Conservation (phyloP, 163 green algal species). For the Volvox carteri region DNA sequence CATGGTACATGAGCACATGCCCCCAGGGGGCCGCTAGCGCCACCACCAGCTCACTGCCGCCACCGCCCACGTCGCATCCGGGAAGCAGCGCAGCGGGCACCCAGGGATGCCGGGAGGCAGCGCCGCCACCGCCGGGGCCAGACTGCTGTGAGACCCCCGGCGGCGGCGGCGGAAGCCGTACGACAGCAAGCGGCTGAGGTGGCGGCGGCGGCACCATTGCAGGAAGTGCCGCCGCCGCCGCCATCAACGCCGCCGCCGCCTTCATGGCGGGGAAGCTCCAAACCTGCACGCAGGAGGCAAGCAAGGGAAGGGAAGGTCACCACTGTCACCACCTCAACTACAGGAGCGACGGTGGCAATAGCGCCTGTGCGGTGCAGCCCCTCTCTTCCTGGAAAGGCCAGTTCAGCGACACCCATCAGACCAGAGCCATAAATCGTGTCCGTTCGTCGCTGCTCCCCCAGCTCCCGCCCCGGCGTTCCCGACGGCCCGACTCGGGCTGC, state of each 20-base stretch:
- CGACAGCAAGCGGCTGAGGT: neutral
- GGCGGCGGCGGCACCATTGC: neutral
- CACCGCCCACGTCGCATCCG: neutral
- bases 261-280: conserved; percentile 31
- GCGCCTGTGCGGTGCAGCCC: no score
- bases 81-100: conserved; percentile 49
- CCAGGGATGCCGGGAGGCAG: conserved; percentile 15
- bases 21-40: conserved; percentile 42
- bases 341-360: no score
- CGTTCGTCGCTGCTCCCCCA: no score
- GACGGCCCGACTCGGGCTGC: no score
- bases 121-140: neutral
- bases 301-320: no score
- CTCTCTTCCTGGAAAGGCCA: no score
- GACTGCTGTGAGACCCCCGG: neutral
- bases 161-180: conserved; percentile 29
- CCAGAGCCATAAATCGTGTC: no score
- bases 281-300: no score
- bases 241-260: neutral
- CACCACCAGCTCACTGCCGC: conserved; percentile 38
- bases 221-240: neutral
- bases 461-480: no score
- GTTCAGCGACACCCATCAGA: no score
- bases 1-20: conserved; percentile 49
- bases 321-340: no score